A percentile compares a stretch with the other conserved stretches of the same genome.
Evolutionary conservation across 192 early-diverging fungal species (phyloP).

Genomic region (Coemansia sp.): DNA sequence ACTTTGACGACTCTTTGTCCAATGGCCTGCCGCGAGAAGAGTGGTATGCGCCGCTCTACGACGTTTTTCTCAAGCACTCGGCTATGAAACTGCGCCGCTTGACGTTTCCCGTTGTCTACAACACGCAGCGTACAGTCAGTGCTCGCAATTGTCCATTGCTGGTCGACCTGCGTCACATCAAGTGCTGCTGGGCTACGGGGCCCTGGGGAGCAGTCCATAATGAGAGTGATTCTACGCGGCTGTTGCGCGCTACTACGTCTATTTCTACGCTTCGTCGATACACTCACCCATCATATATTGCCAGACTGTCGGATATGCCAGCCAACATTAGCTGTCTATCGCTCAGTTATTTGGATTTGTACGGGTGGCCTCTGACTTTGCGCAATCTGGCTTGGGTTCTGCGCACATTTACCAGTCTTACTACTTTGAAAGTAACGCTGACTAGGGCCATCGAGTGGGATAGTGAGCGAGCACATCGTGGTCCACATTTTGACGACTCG

Average conservation of each 20-base stretch:
- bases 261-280: constrained; percentile 42
- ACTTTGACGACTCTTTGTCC: constrained; percentile 42
- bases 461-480: neutral
- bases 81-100: constrained; percentile 24
- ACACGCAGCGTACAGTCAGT: constrained; percentile 42
- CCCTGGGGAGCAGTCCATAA: constrained; percentile 16
- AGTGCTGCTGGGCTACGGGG: constrained; percentile 58
- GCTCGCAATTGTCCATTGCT: constrained; percentile 38
- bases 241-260: constrained; percentile 35
- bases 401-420: constrained; percentile 16
- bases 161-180: constrained; percentile 45
- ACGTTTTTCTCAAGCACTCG: constrained; percentile 38
- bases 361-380: constrained; percentile 50
- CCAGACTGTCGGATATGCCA: constrained; percentile 33
- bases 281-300: constrained; percentile 51
- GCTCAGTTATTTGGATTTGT: constrained; percentile 35
- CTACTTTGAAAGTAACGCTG: constrained; percentile 30
- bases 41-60: constrained; percentile 54
- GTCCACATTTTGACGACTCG: neutral
- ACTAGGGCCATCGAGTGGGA: constrained; percentile 2
- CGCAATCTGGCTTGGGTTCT: constrained; percentile 34
- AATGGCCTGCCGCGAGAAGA: constrained; percentile 46
- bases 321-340: constrained; percentile 17
- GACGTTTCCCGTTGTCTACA: constrained; percentile 57
- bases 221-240: constrained; percentile 50